Base-by-base conservation (phyloP, 2,329 filamentous ascomycete genomes). In the Aureobasidium vineae region DNA sequence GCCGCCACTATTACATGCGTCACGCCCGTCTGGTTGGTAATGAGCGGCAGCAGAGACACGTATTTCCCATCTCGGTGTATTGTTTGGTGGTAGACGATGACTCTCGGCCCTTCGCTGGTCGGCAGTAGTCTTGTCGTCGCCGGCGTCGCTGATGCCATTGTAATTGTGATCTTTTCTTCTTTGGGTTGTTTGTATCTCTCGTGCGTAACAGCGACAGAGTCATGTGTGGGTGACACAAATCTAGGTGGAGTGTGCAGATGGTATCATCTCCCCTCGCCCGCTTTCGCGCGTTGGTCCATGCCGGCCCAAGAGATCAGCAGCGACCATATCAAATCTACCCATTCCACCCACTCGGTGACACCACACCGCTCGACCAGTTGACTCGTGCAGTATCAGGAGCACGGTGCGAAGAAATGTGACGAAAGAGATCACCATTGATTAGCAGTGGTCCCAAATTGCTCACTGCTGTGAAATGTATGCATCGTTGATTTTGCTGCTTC, bases 1-100 rank as follows among this genome's bases (percentile, higher is more conserved):
- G 93, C 92, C 6, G 91, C 91, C 57, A 97, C 79, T 71, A 96
- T 93, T 68, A 97, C 83, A 78, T 97, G 93, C 0, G 93, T 96
- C 59, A 87, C 78, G 10, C 85, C 84, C 5, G 86, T 87, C 69
- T 83, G 80, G 68, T 86, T 81, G 47, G 81, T 81, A 64, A 88
- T 75, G 49, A 90, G 79, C 0, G 88, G 87, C 0, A 88, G 80
- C 69, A 90, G 79, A 6, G 86, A 88, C 68, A 88, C 81, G 69
- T 85, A 84, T 38, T 79, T 79, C 61, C 82, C 80, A 67, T 70
- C 66, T 65, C 81, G 80, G 71, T 88, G 84, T 70, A 87, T 83
- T 0, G 88, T 90, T 73, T 90, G 88, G 69, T 87, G 85, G 72
- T 90, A 90, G 67, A 85, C 77, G 31, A 86, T 77, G 15, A 86